Percentiles rank a stretch among this genome's conserved stretches.
phyloP scores from a whole-genome alignment of 208 protist genomes.

The Acanthamoeba lenticulata region DNA sequence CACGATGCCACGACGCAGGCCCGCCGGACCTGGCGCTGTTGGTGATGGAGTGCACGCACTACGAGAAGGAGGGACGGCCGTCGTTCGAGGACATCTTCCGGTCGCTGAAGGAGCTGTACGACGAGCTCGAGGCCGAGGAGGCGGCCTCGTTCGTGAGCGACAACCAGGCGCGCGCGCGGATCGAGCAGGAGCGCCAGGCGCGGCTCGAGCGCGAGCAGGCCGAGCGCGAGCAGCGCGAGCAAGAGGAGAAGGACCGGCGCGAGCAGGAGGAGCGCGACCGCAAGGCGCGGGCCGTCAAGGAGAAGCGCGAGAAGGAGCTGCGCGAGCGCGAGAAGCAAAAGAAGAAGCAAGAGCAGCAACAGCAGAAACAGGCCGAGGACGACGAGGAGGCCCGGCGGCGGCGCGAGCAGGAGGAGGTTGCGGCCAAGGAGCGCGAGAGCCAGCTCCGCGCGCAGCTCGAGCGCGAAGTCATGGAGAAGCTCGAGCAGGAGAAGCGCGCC shows the following conservation, averaged over 20 bases:
- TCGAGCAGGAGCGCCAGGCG: background rate
- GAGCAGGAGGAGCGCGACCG: background rate
- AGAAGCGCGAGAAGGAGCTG: conserved; percentile 16
- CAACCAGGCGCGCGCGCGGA: background rate
- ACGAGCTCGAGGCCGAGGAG: conserved; percentile 8
- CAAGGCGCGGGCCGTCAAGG: background rate
- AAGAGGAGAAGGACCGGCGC: background rate
- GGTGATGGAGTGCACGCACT: background rate
- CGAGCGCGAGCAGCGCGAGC: background rate
- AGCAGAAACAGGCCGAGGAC: background rate
- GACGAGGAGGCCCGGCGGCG: too few relatives aligned
- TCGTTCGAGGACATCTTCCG: conserved; percentile 19
- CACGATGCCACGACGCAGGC: too few relatives aligned
- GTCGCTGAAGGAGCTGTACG: background rate
- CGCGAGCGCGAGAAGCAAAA: background rate
- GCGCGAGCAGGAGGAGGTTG: background rate
- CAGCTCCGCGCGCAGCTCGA: background rate
- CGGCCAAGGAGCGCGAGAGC: background rate
- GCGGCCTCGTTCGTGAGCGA: background rate
- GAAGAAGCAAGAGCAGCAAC: conserved; percentile 24
- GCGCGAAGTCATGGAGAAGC: conserved; percentile 30
- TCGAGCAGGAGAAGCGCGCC: conserved; percentile 29
- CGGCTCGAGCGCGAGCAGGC: background rate
- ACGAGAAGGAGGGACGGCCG: background rate
- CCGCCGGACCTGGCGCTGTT: conserved; percentile 4